Base-by-base conservation (phyloP, 2,329 filamentous ascomycete genomes). In the Botrytis medusae region DNA sequence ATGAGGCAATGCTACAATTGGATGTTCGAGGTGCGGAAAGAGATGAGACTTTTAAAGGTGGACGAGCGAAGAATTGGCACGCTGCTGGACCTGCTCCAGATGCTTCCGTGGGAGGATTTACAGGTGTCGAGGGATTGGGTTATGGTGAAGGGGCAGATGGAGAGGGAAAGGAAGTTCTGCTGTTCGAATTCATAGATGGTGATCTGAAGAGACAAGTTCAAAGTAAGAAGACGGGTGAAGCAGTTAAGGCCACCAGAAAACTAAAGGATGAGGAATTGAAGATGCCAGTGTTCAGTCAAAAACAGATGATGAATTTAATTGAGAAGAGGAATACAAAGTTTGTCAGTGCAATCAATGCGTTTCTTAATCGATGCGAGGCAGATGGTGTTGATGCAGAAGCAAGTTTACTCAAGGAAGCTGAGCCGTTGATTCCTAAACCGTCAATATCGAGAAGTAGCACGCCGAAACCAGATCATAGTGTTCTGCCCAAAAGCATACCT, bases 131-230 rank as follows among this genome's bases (percentile, higher is more conserved):
- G 62, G 81, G 79, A 2, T 77, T 88, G 9, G 77, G 77, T 32
- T 72, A 76, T 72, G 57, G 82, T 80, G 54, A 81, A 81, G 51
- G 72, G 71, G 64, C 74, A 74, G 78, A 81, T 59, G 78, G 84
- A 74, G 83, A 80, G 22, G 85, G 85, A 2, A 87, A 87, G 69
- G 90, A 97, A 77, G 91, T 97, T 25, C 83, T 99, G 37, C 88
- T 95, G 51, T 97, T 99, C 79, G 96, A 98, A 81, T 98, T 97
- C 77, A 83, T 97, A 29, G 96, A 98, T 81, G 95, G 92, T 0
- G 95, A 98, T 80, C 82, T 98, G 77, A 98, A 95, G 83, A 87
- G 92, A 59, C 91, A 97, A 80, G 92, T 94, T 0, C 85, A 87
- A 71, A 85, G 91, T 80, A 88, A 89, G 71, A 93, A 92, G 81